Conservation (phyloP, 805 yeast species). For the Pichia cabralensis region DNA sequence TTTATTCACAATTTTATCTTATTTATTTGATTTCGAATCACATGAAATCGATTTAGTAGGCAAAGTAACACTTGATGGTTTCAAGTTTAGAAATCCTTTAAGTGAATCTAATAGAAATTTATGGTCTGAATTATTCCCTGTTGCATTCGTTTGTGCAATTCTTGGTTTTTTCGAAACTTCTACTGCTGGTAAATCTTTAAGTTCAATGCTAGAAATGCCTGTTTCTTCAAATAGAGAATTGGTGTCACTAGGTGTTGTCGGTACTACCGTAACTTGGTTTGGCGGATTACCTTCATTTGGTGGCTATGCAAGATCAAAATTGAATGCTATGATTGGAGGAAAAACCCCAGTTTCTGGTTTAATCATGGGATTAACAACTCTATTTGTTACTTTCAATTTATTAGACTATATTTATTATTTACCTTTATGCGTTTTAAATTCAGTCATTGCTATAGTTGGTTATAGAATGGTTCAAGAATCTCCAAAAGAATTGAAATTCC, state of each 20-base stretch:
- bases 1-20: slow-evolving; percentile 44
- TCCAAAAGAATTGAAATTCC: slow-evolving; percentile 69
- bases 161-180: slow-evolving; percentile 90
- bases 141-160: slow-evolving; percentile 70
- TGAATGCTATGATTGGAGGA: slow-evolving; percentile 83
- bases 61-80: slow-evolving; percentile 39
- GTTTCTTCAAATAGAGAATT: slow-evolving; percentile 83
- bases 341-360: slow-evolving; percentile 77
- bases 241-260: slow-evolving; percentile 78
- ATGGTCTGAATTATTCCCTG: slow-evolving; percentile 47
- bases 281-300: slow-evolving; percentile 89
- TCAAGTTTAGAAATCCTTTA: slow-evolving; percentile 52
- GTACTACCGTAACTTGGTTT: slow-evolving; percentile 45
- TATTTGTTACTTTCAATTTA: slow-evolving; percentile 51
- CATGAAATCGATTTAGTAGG: slow-evolving; percentile 67
- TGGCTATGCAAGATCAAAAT: slow-evolving; percentile 88
- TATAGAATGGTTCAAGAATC: slow-evolving; percentile 71
- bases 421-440: slow-evolving; percentile 73
- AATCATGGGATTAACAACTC: slow-evolving; percentile 67
- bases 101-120: slow-evolving; percentile 33
- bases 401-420: slow-evolving; percentile 57
- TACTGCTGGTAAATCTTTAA: slow-evolving; percentile 82
- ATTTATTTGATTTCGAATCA: slow-evolving; percentile 34
- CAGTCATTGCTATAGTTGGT: slow-evolving; percentile 74
- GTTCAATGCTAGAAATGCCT: slow-evolving; percentile 59